phyloP scores from a whole-genome alignment of 1,139 yeast species.

The Zygoascus hellenicus region DNA sequence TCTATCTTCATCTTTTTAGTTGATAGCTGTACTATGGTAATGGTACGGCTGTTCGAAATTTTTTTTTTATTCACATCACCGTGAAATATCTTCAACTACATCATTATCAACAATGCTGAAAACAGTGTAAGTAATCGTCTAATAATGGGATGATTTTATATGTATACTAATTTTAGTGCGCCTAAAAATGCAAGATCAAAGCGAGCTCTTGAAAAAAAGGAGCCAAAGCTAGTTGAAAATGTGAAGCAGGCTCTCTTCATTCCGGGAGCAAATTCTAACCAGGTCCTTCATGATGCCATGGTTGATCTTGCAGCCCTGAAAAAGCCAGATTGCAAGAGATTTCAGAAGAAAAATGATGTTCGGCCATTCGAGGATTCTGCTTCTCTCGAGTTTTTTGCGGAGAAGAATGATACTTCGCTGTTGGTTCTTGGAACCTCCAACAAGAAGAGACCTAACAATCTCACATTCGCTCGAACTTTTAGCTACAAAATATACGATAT shows the following conservation, averaged over 20 bases:
- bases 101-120: conserved; percentile 13
- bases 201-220: conserved; percentile 85
- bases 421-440: conserved; percentile 77
- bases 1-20: too few relatives aligned
- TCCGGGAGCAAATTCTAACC: conserved; percentile 80
- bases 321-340: conserved; percentile 86
- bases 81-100: conserved; percentile 4
- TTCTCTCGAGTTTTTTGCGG: conserved; percentile 83
- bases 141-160: background rate
- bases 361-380: conserved; percentile 92
- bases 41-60: background rate
- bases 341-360: conserved; percentile 79
- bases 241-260: conserved; percentile 85
- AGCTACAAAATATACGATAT: conserved; percentile 87
- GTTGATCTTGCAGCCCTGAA: conserved; percentile 85
- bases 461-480: conserved; percentile 84
- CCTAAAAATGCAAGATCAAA: conserved; percentile 96
- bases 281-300: conserved; percentile 81
- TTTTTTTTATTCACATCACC: background rate
- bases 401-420: conserved; percentile 86
- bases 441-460: conserved; percentile 89
- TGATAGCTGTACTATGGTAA: background rate
- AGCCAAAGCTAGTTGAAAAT: conserved; percentile 84
- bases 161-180: conserved; percentile 34
- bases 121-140: conserved; percentile 16